Conservation (phyloP, 2,329 filamentous ascomycete species). For the Geosmithia morbida region DNA sequence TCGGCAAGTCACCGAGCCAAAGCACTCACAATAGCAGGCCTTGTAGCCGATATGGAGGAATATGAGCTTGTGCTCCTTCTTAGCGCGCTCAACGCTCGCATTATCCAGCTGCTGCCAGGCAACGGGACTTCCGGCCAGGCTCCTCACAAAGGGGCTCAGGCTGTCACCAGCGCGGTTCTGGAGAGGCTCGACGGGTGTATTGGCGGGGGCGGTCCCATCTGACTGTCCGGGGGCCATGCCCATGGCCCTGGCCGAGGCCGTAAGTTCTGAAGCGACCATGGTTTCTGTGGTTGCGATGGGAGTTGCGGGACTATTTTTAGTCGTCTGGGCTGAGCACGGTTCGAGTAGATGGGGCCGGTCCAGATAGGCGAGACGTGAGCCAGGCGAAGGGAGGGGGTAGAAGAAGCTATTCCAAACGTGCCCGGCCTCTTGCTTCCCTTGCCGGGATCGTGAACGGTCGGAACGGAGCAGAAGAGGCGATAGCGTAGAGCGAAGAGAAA, state of each 20-base stretch:
- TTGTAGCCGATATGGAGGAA: constrained; percentile 93
- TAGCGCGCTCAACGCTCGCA: constrained; percentile 63
- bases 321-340: not conserved
- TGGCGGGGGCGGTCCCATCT: not conserved
- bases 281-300: not conserved
- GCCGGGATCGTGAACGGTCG: not conserved
- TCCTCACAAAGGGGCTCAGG: constrained; percentile 46
- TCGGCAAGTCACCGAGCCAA: not conserved
- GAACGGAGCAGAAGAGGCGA: not conserved
- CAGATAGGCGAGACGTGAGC: not conserved
- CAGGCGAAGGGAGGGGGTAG: not conserved
- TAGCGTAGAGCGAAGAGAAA: not conserved
- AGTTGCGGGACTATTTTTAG: not conserved
- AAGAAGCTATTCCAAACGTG: not conserved
- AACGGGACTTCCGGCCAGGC: constrained; percentile 68
- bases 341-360: not conserved
- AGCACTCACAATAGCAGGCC: constrained; percentile 73
- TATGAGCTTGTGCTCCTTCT: constrained; percentile 70
- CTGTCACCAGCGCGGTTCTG: constrained; percentile 21
- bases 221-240: constrained; percentile 11
- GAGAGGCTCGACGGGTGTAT: constrained; percentile 9
- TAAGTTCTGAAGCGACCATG: constrained; percentile 24
- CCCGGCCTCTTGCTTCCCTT: not conserved
- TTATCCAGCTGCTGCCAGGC: constrained; percentile 83
- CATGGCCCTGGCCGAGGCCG: constrained; percentile 17